Evolutionary conservation across 495 filamentous ascomycete genomes (phyloP), one percentile per base, ranked within the genome.

Genomic region (Aspergillus cristatus): DNA sequence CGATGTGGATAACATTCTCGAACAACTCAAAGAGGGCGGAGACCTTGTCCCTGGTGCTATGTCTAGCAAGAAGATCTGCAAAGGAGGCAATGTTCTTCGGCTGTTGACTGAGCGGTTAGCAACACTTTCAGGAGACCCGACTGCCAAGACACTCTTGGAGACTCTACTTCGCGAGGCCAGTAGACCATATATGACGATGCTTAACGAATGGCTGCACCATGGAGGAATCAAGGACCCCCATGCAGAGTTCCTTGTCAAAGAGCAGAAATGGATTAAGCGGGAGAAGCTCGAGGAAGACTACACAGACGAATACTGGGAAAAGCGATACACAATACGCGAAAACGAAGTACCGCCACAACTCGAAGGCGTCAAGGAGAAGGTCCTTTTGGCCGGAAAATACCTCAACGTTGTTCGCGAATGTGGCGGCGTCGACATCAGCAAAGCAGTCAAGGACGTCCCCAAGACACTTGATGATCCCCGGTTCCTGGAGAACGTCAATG

Each of bases 261-360:
- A 98, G 57, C 88, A 94, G 54, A 90, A 90, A 60, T 91, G 86
- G 50, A 97, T 98, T 48, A 81, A 81, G 37, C 75, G 91, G 14
- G 93, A 96, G 50, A 75, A 82, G 48, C 64, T 98, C 8, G 87
- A 96, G 53, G 79, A 94, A 50, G 91, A 98, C 60, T 98, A 96
- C 48, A 97, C 89, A 0, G 91, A 98, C 51, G 91, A 97, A 47
- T 98, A 98, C 58, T 98, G 91, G 91, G 91, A 97, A 52, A 87
- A 94, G 57, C 73, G 91, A 39, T 98, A 98, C 49, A 95, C 88
- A 10, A 86, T 97, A 42, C 78, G 91, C 29, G 84, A 94, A 30
- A 74, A 84, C 31, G 87, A 91, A 38, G 79, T 97, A 10, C 91
- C 91, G 2, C 90, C 91, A 10, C 91, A 98, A 54, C 74, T 98